Base-by-base conservation (phyloP, 1,284 basidiomycete genomes). In the Microbotryum intermedium region DNA sequence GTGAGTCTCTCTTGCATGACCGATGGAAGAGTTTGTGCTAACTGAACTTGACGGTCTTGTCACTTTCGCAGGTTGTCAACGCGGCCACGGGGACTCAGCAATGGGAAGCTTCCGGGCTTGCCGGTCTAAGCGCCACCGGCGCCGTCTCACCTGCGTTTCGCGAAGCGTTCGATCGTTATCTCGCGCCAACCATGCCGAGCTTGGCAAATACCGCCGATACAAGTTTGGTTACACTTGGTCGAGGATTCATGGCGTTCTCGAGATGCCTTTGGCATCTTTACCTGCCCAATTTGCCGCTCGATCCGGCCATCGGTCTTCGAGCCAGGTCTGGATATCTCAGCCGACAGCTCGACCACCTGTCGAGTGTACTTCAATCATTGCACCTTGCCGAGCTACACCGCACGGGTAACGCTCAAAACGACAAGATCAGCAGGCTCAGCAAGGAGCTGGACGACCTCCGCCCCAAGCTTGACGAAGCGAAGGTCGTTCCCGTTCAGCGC, bases 211-310 rank as follows among this genome's bases (percentile, higher is more conserved):
- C 5, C 1, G 13, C 4, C 5, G 18, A 45, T 3, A 43, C 76
- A 6, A 74, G 75, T 30, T 69, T 74, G 1, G 71, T 74, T 53
- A 69, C 69, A 77, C 21, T 78, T 66, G 87, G 84, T 6, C 72
- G 74, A 57, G 81, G 76, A 50, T 95, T 85, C 84, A 77, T 92
- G 47, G 80, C 79, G 0, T 72, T 89, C 29, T 82, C 84, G 50
- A 77, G 78, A 30, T 69, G 82, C 55, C 74, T 88, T 30, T 72
- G 90, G 20, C 77, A 83, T 2, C 79, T 94, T n/a, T 88, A 87
- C 72, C 79, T 97, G 51, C 92, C 95, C 0, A 83, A 90, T 71
- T 77, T 85, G 5, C 90, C 93, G 1, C 77, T 97, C 56, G 95
- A 98, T 73, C 94, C 94, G 10, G 83, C 86, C 18, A 84, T 84